Evolutionary conservation across 1,284 basidiomycete genomes (phyloP).

Genomic region (Ustilago shanxiensis): DNA sequence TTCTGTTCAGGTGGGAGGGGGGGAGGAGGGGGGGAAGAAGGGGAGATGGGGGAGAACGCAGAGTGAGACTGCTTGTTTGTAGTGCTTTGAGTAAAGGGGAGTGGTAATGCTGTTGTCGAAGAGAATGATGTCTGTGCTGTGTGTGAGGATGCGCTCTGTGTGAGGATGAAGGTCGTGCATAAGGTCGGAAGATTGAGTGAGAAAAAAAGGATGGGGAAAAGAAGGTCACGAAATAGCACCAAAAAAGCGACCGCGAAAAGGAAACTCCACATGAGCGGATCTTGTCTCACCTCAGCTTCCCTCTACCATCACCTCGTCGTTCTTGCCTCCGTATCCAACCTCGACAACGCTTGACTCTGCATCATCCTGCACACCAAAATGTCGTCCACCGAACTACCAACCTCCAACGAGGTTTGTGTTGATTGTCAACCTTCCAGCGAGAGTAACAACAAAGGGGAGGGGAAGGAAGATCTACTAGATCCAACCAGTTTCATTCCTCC

Average conservation of each 20-base stretch:
- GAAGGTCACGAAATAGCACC: background rate
- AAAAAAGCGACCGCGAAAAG: background rate
- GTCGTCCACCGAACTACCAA: background rate
- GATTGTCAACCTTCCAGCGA: slow-evolving; percentile 18
- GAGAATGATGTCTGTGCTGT: too few species aligned
- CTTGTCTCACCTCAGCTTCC: too few species aligned
- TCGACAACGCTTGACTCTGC: too few species aligned
- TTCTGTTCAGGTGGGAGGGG: background rate
- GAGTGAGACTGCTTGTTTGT: slow-evolving; percentile 28
- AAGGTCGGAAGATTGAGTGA: background rate
- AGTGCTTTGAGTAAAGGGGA: background rate
- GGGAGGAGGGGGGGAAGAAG: background rate
- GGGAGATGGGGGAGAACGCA: slow-evolving; percentile 18
- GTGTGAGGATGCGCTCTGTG: background rate
- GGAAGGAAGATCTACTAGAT: slow-evolving; percentile 30
- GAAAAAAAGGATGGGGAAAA: background rate
- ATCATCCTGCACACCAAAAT: background rate
- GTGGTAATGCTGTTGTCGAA: background rate
- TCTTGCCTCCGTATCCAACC: too few species aligned
- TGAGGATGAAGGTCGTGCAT: background rate
- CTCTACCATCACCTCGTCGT: background rate
- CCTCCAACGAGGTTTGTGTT: slow-evolving; percentile 20
- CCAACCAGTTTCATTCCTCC: slow-evolving; percentile 31
- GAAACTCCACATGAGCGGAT: background rate
- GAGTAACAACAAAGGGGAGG: background rate